Conservation (phyloP, 495 filamentous ascomycete species). For the Talaromyces liani region DNA sequence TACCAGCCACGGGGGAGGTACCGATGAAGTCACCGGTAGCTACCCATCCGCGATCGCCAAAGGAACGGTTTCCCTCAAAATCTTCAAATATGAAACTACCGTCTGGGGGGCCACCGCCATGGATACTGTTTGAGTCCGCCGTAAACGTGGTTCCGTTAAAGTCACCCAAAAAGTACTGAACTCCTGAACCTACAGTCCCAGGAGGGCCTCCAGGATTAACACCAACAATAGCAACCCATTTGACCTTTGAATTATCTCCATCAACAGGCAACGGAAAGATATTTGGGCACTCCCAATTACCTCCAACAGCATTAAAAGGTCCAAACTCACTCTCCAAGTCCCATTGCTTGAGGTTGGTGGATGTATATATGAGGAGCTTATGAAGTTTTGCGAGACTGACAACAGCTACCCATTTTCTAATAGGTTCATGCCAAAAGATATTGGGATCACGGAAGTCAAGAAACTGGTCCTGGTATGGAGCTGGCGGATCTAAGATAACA, state of each 20-base stretch:
- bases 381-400: constrained; percentile 42
- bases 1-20: neutral
- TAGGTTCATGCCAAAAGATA: constrained; percentile 42
- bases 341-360: constrained; percentile 46
- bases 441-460: constrained; percentile 51
- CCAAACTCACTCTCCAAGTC: constrained; percentile 47
- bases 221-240: constrained; percentile 43
- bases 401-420: constrained; percentile 43
- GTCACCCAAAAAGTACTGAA: constrained; percentile 28
- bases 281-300: constrained; percentile 54
- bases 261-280: constrained; percentile 31
- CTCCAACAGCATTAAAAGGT: constrained; percentile 40
- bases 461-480: constrained; percentile 20
- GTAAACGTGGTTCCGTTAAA: constrained; percentile 31
- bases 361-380: constrained; percentile 45
- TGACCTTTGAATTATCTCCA: constrained; percentile 19
- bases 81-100: neutral
- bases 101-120: neutral
- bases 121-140: constrained; percentile 16
- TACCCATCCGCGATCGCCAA: constrained; percentile 8
- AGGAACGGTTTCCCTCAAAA: constrained; percentile 6
- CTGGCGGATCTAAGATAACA: constrained; percentile 36
- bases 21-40: constrained; percentile 11
- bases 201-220: constrained; percentile 52
- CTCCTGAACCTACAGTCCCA: constrained; percentile 35